A percentile compares a stretch with the other conserved stretches of the same genome.
Evolutionary conservation across 176 grass and related monocot genomes (phyloP).

Genomic region (Guadua angustifolia): DNA sequence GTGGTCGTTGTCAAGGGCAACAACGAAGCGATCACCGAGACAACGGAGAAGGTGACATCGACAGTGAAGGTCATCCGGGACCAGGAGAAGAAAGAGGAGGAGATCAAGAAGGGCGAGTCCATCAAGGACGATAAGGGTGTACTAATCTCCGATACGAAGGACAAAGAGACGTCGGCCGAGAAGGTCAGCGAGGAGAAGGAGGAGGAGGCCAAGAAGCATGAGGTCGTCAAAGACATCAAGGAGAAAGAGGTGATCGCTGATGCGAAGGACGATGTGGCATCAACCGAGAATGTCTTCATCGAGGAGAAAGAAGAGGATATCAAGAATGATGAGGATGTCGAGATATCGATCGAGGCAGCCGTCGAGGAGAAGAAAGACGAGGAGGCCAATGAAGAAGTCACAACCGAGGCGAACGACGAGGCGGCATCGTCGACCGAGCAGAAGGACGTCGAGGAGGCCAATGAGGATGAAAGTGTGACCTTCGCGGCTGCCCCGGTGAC

Average conservation of each 20-base stretch:
- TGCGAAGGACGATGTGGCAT: not conserved
- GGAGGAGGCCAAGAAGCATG: constrained; percentile 33
- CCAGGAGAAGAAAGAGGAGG: constrained; percentile 31
- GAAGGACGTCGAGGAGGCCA: constrained; percentile 28
- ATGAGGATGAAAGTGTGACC: not conserved
- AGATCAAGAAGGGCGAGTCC: constrained; percentile 28
- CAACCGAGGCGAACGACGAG: constrained; percentile 11
- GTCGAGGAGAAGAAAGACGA: constrained; percentile 11
- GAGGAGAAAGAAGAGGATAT: constrained; percentile 10
- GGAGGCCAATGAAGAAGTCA: constrained; percentile 10
- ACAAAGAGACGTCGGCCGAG: constrained; percentile 13
- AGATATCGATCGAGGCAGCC: not conserved
- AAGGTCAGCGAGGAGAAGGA: constrained; percentile 20
- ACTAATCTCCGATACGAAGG: not conserved
- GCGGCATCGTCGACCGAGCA: constrained; percentile 4
- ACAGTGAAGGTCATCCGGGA: not conserved
- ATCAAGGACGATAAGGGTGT: not conserved
- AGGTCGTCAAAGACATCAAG: constrained; percentile 12
- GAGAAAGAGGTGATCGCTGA: not conserved
- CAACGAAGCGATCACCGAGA: not conserved
- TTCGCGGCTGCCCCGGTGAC: not conserved
- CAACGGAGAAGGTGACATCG: not conserved
- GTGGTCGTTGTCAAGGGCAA: constrained; percentile 9
- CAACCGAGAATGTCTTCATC: not conserved
- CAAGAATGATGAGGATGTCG: not conserved